Evolutionary conservation across 1,139 yeast genomes (phyloP).

Genomic region (Pneumocystis jirovecii): DNA sequence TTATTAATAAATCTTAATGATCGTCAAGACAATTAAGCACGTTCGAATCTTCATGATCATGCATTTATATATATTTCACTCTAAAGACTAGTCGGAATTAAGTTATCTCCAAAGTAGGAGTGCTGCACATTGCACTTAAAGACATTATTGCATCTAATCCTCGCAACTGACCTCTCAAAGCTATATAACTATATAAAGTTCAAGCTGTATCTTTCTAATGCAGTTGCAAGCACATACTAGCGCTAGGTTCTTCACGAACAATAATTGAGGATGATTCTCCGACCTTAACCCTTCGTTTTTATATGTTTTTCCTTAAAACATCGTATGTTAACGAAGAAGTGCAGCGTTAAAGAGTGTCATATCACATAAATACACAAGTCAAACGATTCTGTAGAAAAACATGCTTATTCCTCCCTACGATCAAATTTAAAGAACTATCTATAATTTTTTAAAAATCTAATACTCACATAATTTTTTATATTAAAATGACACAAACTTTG

Average conservation of each 20-base stretch:
- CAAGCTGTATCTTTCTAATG: neutral
- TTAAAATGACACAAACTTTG: neutral
- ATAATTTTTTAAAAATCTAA: neutral
- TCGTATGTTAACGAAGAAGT: constrained; percentile 1
- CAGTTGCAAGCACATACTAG: neutral
- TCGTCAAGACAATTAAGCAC: neutral
- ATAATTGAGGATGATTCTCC: neutral
- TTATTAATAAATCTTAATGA: neutral
- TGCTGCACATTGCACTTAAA: neutral
- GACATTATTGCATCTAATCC: neutral
- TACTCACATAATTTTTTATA: neutral
- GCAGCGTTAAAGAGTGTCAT: neutral
- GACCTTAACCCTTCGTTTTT: constrained; percentile 1
- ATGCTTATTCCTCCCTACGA: neutral
- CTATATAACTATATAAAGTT: neutral
- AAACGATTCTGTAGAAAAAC: neutral
- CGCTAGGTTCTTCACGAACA: neutral
- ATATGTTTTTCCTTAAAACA: neutral
- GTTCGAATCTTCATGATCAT: neutral
- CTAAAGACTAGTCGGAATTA: constrained; percentile 1
- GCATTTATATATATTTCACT: neutral
- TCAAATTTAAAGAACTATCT: neutral
- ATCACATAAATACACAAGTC: neutral
- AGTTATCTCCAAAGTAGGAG: neutral
- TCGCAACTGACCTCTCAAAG: neutral